Evolutionary conservation across 2,329 filamentous ascomycete genomes (phyloP).

Genomic region (Salinomyces thailandicus): DNA sequence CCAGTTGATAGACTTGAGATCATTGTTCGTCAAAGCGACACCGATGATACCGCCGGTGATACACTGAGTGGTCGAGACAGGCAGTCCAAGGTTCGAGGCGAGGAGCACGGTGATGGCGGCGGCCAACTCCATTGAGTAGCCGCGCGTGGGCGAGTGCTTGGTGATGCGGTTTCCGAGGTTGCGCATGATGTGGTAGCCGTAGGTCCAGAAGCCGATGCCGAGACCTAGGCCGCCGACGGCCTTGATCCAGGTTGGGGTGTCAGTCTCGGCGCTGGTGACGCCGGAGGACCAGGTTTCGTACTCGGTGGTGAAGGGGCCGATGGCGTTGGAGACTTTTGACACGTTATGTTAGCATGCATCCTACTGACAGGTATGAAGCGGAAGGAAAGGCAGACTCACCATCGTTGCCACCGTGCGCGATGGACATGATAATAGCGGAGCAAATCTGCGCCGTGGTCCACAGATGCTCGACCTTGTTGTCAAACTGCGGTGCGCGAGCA

Average conservation of each 20-base stretch:
- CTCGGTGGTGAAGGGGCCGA: constrained; percentile 51
- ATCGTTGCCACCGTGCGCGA: constrained; percentile 60
- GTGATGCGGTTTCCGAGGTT: constrained; percentile 51
- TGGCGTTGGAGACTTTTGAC: constrained; percentile 44
- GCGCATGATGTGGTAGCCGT: constrained; percentile 53
- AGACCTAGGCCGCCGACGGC: constrained; percentile 43
- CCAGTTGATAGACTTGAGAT: constrained; percentile 50
- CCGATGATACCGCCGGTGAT: constrained; percentile 51
- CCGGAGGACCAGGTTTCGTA: constrained; percentile 48
- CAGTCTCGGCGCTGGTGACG: constrained; percentile 33
- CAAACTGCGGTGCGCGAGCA: constrained; percentile 29
- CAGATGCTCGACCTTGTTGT: constrained; percentile 50
- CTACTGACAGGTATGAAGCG: no score
- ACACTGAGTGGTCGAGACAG: constrained; percentile 54
- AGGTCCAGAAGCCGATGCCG: constrained; percentile 48
- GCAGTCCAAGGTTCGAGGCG: constrained; percentile 50
- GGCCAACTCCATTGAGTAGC: constrained; percentile 51
- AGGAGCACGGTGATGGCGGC: constrained; percentile 52
- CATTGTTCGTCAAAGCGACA: constrained; percentile 50
- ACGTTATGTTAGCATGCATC: no score
- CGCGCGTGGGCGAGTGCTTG: constrained; percentile 48
- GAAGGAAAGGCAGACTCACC: no score
- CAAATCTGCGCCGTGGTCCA: constrained; percentile 57
- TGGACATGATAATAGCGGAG: constrained; percentile 60
- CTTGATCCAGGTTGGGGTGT: constrained; percentile 52